Base-by-base conservation (phyloP, 2,329 filamentous ascomycete genomes). In the Fusarium sp. region DNA sequence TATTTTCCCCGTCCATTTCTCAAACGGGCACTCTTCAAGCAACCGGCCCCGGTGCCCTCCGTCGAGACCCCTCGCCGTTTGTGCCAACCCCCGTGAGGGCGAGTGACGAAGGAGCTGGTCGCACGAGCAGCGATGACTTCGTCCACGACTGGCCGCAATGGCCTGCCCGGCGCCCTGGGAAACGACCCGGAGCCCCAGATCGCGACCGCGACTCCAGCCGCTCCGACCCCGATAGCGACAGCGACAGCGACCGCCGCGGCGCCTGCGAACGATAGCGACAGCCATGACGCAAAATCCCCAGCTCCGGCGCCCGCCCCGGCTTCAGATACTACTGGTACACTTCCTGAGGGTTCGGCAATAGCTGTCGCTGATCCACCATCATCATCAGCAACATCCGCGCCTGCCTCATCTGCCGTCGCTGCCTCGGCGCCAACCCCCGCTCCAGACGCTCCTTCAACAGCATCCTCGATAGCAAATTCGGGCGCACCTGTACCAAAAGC, bases 101-200 rank as follows among this genome's bases (percentile, higher is more conserved):
- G 70, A 73, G 73, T 80, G 86, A 83, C 85, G 86, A 86, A 88
- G 82, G 85, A 88, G 86, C 86, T 87, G 85, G 65, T 85, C 79
- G 73, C 68, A 76, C 77, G 79, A 84, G 81, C 80, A 88, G 87
- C 86, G 86, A 88, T 89, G 87, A 88, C 85, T 87, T 89, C 86
- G 87, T 87, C 86, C 77, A 82, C 82, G 78, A 82, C 78, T 78
- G 81, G 79, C 80, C 80, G 77, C 65, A 71, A 75, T 70, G 75
- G 74, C 74, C 65, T 71, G 54, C 62, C 66, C 60, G 62, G 68
- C 59, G 64, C 60, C 67, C 65, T 71, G 56, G 62, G 69, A 46
- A 60, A 62, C 43, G 68, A 72, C 64, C 69, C 63, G 66, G 66
- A 73, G 47, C 56, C 71, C 48, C 71, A 74, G 66, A 60, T 66